phyloP scores from a whole-genome alignment of 371 early-diverging fungal genomes.

The Apophysomyces sp. region DNA sequence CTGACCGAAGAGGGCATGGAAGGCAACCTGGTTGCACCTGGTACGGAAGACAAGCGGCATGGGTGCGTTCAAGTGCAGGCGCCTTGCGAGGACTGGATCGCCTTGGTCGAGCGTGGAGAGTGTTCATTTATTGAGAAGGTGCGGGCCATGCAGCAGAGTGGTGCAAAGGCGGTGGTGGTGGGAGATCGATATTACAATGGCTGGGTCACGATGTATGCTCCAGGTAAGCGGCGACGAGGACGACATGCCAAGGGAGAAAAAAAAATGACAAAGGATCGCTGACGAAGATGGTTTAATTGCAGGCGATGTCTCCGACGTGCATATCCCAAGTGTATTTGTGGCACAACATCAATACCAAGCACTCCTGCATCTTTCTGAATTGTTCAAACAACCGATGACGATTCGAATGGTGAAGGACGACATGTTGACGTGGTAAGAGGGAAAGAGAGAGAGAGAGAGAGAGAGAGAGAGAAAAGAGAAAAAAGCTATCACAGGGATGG shows the following conservation, averaged over 20 bases:
- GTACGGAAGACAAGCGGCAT: conserved; percentile 14
- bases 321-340: conserved; percentile 80
- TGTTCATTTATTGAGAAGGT: conserved; percentile 91
- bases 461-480: not conserved
- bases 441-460: not conserved
- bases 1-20: conserved; percentile 37
- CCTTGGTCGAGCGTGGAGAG: conserved; percentile 82
- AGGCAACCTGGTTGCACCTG: conserved; percentile 42
- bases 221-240: conserved; percentile 45
- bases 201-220: conserved; percentile 91
- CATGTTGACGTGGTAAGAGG: conserved; percentile 42
- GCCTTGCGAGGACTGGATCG: conserved; percentile 66
- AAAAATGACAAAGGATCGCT: not conserved
- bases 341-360: conserved; percentile 69
- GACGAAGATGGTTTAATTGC: not conserved
- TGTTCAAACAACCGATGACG: conserved; percentile 31
- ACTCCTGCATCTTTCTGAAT: conserved; percentile 39
- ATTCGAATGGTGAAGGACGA: conserved; percentile 44
- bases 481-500: not conserved
- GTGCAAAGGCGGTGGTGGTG: conserved; percentile 88
- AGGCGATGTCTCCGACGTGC: conserved; percentile 77
- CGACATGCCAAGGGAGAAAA: not conserved
- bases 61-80: conserved; percentile 36
- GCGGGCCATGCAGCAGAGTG: conserved; percentile 82
- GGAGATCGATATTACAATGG: conserved; percentile 76